These are phyloP conservation scores for Kodamaea sagamina DNA, from an alignment of 805 yeast genomes.

Conservation along the genomic window DNA sequence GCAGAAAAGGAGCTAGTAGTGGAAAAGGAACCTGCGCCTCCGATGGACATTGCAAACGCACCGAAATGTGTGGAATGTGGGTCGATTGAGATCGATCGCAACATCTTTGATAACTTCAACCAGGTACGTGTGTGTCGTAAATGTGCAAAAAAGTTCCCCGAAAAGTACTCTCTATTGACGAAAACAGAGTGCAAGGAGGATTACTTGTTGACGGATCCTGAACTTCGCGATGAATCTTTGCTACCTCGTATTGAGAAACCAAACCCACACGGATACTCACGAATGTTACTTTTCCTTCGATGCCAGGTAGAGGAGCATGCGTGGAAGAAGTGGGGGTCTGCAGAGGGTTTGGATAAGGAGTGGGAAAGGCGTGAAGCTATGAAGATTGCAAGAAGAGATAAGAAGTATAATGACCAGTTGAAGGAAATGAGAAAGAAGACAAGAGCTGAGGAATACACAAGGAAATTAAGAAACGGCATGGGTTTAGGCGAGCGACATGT, in stretches of 20 bases:
- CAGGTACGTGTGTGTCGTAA: slow-evolving; percentile 72
- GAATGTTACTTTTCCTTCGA: slow-evolving; percentile 90
- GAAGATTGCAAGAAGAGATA: slow-evolving; percentile 72
- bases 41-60: slow-evolving; percentile 67
- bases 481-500: slow-evolving; percentile 60
- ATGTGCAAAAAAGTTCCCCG: slow-evolving; percentile 74
- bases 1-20: slow-evolving; percentile 45
- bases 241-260: slow-evolving; percentile 83
- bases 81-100: slow-evolving; percentile 77
- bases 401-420: slow-evolving; percentile 73
- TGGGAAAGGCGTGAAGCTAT: slow-evolving; percentile 81
- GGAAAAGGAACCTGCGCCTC: slow-evolving; percentile 64
- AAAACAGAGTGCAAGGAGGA: slow-evolving; percentile 95
- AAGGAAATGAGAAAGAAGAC: slow-evolving; percentile 88
- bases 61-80: slow-evolving; percentile 85
- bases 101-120: slow-evolving; percentile 66
- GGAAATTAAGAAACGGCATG: slow-evolving; percentile 61
- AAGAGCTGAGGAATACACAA: slow-evolving; percentile 86
- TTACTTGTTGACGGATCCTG: slow-evolving; percentile 91
- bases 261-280: slow-evolving; percentile 89
- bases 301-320: slow-evolving; percentile 94
- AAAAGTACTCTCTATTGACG: slow-evolving; percentile 86
- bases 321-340: slow-evolving; percentile 91
- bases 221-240: slow-evolving; percentile 66
- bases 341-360: slow-evolving; percentile 86